These are phyloP conservation scores for Cyberlindnera petersonii DNA, from an alignment of 805 yeast genomes.

Conservation along the genomic window DNA sequence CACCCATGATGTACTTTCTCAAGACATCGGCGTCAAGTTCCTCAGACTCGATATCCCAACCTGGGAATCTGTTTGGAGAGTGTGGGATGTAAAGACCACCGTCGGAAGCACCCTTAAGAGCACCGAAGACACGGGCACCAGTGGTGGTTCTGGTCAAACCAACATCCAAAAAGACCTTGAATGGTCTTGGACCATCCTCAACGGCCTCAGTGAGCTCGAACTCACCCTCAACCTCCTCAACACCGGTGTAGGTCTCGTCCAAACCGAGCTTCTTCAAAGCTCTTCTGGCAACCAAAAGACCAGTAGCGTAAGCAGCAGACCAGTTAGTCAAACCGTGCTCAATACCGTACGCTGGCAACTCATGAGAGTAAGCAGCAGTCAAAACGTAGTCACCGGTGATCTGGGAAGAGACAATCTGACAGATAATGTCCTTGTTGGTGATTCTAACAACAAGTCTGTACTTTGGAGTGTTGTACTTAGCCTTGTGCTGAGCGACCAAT, in stretches of 20 bases:
- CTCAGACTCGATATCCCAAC: conserved; percentile 98
- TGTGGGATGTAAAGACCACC: conserved; percentile 99
- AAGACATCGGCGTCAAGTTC: conserved; percentile 96
- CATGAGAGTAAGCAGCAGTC: conserved; percentile 98
- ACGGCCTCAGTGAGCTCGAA: conserved; percentile 97
- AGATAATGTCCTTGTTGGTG: conserved; percentile 99
- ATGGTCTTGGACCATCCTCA: conserved; percentile 99
- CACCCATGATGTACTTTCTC: conserved; percentile 99
- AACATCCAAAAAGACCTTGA: conserved; percentile 98
- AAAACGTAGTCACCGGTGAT: conserved; percentile 95
- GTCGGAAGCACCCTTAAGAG: conserved; percentile 99
- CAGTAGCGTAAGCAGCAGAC: conserved; percentile 99
- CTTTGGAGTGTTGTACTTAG: conserved; percentile 99
- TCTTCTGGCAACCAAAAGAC: conserved; percentile 98
- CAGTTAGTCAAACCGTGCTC: conserved; percentile 99
- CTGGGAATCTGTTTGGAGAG: conserved; percentile 99
- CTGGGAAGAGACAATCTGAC: conserved; percentile 95
- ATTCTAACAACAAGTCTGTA: conserved; percentile 99
- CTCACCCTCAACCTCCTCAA: conserved; percentile 99
- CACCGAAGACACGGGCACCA: conserved; percentile 99
- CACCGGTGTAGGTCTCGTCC: conserved; percentile 98
- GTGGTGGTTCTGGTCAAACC: conserved; percentile 99
- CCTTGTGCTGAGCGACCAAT: conserved; percentile 99
- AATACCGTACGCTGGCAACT: conserved; percentile 97
- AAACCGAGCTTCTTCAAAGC: conserved; percentile 95